Evolutionary conservation across 2,329 filamentous ascomycete species (phyloP).

Genomic region (Colletotrichum aenigma): DNA sequence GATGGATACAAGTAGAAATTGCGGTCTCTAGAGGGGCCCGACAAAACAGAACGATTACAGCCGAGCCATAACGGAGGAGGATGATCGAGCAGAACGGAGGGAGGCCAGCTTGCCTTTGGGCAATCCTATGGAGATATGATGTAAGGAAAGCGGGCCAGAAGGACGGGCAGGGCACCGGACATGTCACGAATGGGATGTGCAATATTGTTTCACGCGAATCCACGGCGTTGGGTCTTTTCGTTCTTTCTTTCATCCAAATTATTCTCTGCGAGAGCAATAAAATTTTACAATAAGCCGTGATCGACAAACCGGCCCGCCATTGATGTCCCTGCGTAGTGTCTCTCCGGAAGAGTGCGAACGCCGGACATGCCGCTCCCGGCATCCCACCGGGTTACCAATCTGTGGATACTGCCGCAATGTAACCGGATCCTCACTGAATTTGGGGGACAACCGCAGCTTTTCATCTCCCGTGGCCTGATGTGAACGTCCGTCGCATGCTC

Average conservation of each 20-base stretch:
- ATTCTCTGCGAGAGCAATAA: neutral
- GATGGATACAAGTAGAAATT: neutral
- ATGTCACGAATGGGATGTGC: slow-evolving; percentile 11
- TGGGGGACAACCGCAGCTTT: neutral
- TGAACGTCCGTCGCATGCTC: neutral
- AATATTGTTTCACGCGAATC: slow-evolving; percentile 5
- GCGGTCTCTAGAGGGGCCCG: neutral
- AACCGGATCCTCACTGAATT: neutral
- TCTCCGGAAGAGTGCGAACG: neutral
- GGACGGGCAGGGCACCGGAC: neutral
- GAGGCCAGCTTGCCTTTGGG: neutral
- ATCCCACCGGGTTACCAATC: neutral
- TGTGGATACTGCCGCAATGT: neutral
- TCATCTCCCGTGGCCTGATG: neutral
- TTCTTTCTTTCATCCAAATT: neutral
- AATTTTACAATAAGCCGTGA: neutral
- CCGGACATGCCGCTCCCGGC: neutral
- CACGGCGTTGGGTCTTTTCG: slow-evolving; percentile 7
- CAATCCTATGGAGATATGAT: neutral
- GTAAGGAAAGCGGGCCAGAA: slow-evolving; percentile 12
- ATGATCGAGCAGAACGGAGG: no score
- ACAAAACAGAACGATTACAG: neutral
- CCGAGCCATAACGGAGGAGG: neutral
- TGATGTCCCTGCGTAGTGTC: neutral
- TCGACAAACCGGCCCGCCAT: neutral